These are phyloP conservation scores for Hamamelis virginiana DNA, from an alignment of 164 flowering plant genomes.

Conservation along the genomic window DNA sequence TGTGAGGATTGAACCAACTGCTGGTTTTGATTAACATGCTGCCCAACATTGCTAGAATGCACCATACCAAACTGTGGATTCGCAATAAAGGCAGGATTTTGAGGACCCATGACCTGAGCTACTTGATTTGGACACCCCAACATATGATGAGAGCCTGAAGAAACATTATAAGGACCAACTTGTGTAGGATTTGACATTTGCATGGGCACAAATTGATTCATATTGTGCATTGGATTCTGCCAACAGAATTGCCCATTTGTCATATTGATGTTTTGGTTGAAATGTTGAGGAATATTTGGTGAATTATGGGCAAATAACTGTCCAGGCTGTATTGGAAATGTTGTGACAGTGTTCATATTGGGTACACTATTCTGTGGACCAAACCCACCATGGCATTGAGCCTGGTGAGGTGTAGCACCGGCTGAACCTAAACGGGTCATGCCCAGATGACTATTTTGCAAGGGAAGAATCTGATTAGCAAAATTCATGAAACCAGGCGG, in stretches of 20 bases:
- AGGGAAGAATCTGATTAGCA: slow-evolving; percentile 16
- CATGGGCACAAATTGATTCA: slow-evolving; percentile 23
- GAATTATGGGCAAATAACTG: slow-evolving; percentile 15
- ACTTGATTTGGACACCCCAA: slow-evolving; percentile 1
- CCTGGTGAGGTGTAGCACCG: slow-evolving; percentile 2
- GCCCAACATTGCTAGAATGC: slow-evolving; percentile 8
- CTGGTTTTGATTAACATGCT: slow-evolving; percentile 19
- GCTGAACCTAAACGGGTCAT: slow-evolving; percentile 14
- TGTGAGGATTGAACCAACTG: slow-evolving; percentile 4
- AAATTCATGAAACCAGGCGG: slow-evolving; percentile 21
- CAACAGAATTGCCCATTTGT: slow-evolving; percentile 25
- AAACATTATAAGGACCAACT: slow-evolving; percentile 7
- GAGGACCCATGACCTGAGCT: slow-evolving; percentile 18
- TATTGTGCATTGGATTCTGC: slow-evolving; percentile 25
- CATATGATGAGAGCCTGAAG: not conserved
- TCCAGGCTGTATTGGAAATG: slow-evolving; percentile 11
- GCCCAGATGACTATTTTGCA: slow-evolving; percentile 25
- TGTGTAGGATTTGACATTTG: slow-evolving; percentile 20
- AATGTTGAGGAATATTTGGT: slow-evolving; percentile 19
- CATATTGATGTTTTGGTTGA: slow-evolving; percentile 18
- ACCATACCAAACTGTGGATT: slow-evolving; percentile 15
- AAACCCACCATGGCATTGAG: slow-evolving; percentile 14
- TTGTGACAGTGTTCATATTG: not conserved
- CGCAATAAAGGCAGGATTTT: slow-evolving; percentile 17
- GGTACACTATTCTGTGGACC: slow-evolving; percentile 7